Conservation (phyloP, 208 protist genomes). For the Phytomonas sp. region DNA sequence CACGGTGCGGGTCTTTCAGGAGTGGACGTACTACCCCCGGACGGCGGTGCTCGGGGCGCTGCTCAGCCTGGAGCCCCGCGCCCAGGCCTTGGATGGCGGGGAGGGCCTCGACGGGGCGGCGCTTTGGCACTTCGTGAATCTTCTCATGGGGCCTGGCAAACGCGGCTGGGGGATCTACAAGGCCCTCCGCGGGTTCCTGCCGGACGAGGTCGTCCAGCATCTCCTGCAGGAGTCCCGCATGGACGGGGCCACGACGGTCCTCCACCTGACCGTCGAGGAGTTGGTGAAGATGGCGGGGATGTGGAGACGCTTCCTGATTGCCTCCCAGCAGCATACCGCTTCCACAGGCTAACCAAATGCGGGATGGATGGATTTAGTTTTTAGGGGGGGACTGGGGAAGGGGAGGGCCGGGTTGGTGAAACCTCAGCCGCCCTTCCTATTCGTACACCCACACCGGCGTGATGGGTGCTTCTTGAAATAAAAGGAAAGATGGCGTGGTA, state of each 20-base stretch:
- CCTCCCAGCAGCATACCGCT: slow-evolving; percentile 28
- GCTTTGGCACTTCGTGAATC: slow-evolving; percentile 75
- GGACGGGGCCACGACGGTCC: slow-evolving; percentile 70
- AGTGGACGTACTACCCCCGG: slow-evolving; percentile 80
- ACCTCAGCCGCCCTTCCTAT: not conserved
- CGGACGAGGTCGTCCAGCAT: slow-evolving; percentile 71
- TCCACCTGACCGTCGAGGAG: slow-evolving; percentile 65
- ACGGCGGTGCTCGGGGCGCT: slow-evolving; percentile 75
- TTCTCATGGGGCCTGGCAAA: slow-evolving; percentile 61
- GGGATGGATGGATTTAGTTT: no score
- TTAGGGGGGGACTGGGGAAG: no score
- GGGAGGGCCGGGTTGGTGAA: not conserved
- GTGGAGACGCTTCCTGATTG: slow-evolving; percentile 63
- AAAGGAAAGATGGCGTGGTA: not conserved
- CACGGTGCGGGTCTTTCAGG: slow-evolving; percentile 68
- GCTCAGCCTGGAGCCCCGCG: slow-evolving; percentile 73
- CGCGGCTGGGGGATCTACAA: slow-evolving; percentile 60
- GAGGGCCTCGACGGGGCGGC: slow-evolving; percentile 42
- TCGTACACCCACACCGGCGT: no score
- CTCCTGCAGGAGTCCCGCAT: slow-evolving; percentile 78
- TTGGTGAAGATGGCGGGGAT: slow-evolving; percentile 52
- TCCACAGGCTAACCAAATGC: not conserved
- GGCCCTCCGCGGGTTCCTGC: slow-evolving; percentile 47
- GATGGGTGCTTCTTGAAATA: not conserved
- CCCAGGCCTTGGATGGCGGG: slow-evolving; percentile 24